A percentile compares a stretch with the other conserved stretches of the same genome.
Conservation (phyloP, 139 green algal species). For the Tetraselmis striata region DNA sequence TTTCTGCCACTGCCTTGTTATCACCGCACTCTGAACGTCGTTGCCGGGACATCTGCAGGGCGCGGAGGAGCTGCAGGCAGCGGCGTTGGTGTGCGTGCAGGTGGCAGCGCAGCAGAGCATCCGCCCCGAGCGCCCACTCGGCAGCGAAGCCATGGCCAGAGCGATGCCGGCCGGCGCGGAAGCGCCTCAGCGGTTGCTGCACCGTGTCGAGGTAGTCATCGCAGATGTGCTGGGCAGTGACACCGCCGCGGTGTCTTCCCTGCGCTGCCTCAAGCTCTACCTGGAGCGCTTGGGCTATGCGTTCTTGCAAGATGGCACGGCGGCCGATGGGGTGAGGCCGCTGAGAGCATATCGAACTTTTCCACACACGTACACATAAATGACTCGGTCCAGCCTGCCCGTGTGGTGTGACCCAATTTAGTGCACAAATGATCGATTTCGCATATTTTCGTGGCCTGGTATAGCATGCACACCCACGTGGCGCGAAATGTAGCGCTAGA, state of each 20-base stretch:
- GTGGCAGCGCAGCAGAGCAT: background rate
- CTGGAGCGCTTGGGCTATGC: constrained; percentile 17
- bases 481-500: no score
- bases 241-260: constrained; percentile 20
- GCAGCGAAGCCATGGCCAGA: no score
- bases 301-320: background rate
- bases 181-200: no score
- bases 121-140: background rate
- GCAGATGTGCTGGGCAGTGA: constrained; percentile 15
- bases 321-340: background rate
- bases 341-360: no score
- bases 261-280: constrained; percentile 28
- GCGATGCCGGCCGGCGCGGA: no score
- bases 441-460: no score
- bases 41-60: background rate
- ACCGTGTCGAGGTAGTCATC: constrained; percentile 2
- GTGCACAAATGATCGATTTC: no score
- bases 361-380: no score
- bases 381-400: no score
- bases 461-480: no score
- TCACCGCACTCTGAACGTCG: background rate
- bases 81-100: background rate
- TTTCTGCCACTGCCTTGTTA: no score
- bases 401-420: no score
- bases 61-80: background rate